Evolutionary conservation across 768 basidiomycete species (phyloP), one percentile per base, ranked within the genome.

Genomic region (Macrolepiota fuliginosa): DNA sequence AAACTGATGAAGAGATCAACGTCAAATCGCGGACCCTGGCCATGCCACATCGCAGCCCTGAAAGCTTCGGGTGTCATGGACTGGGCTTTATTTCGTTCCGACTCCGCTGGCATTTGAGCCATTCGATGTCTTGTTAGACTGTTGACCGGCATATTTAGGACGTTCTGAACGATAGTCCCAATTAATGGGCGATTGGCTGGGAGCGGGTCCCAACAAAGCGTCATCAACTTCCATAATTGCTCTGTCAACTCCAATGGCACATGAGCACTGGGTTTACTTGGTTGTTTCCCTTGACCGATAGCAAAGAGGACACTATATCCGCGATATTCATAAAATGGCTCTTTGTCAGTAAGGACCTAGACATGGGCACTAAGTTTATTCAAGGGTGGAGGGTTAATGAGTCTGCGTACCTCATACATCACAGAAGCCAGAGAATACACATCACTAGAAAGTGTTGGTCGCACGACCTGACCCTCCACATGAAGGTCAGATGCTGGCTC

Each of bases 391-490:
- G 50, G 25, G 12, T 12, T 9, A 15, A 47, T n/a, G n/a, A n/a
- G n/a, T n/a, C n/a, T n/a, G n/a, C 24, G 5, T 50, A 76, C 76
- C 67, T 70, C 75, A 32, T 78, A 79, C 45, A 75, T 74, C 2
- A 78, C 77, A 50, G 76, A 79, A n/a, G 70, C 76, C 32, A 75
- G 68, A 1, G 80, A 74, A 61, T 81, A 81, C 56, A 81, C 70
- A 58, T 81, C 79, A 55, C 61, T 66, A 11, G 50, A 24, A 27
- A 10, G 29, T 2, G 24, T 51, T n/a, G 50, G 50, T 3, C 24
- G 50, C 13, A 11, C 39, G 12, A 40, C 6, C 10, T 25, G 32
- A 9, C 35, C 4, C 0, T 54, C 53, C 6, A 17, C 54, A 19
- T 7, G 12, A 5, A n/a, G n/a, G n/a, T n/a, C n/a, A n/a, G n/a